These are phyloP conservation scores for Talaromyces trachyspermus DNA, from an alignment of 495 filamentous ascomycete genomes.

Conservation along the genomic window DNA sequence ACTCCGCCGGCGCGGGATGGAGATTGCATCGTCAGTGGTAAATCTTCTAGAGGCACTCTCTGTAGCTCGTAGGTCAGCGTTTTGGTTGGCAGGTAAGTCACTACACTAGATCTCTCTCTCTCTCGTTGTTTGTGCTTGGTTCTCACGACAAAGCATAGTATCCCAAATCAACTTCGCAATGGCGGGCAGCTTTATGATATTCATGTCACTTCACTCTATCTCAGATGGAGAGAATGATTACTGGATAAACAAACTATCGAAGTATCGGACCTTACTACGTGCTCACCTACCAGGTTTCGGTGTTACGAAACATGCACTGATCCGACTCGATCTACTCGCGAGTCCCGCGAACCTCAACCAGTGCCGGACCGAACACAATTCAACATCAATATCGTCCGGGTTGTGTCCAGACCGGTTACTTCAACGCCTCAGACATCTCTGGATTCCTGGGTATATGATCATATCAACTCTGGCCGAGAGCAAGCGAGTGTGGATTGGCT, in stretches of 20 bases:
- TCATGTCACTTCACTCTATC: conserved; percentile 3
- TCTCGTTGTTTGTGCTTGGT: neutral
- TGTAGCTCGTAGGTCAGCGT: conserved; percentile 6
- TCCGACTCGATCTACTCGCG: conserved; percentile 2
- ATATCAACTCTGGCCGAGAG: conserved; percentile 2
- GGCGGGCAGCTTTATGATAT: conserved; percentile 5
- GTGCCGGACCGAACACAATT: conserved; percentile 5
- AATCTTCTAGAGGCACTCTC: conserved; percentile 1
- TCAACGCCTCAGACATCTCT: conserved; percentile 2
- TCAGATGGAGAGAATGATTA: conserved; percentile 1
- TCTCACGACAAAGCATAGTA: conserved; percentile 4
- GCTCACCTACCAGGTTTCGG: conserved; percentile 4
- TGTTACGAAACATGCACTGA: conserved; percentile 5
- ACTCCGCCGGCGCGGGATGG: conserved; percentile 1
- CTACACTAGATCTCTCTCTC: neutral
- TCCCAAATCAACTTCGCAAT: conserved; percentile 6
- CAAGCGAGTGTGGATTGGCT: conserved; percentile 2
- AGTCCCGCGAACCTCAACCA: neutral
- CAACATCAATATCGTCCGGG: conserved; percentile 2
- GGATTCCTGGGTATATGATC: conserved; percentile 6
- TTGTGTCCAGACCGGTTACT: conserved; percentile 1
- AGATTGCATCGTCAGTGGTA: conserved; percentile 4
- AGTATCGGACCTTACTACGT: conserved; percentile 4
- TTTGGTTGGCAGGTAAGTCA: conserved; percentile 6
- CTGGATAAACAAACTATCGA: conserved; percentile 3